Evolutionary conservation across 768 basidiomycete species (phyloP).

Genomic region (Kwoniella botswanensis): DNA sequence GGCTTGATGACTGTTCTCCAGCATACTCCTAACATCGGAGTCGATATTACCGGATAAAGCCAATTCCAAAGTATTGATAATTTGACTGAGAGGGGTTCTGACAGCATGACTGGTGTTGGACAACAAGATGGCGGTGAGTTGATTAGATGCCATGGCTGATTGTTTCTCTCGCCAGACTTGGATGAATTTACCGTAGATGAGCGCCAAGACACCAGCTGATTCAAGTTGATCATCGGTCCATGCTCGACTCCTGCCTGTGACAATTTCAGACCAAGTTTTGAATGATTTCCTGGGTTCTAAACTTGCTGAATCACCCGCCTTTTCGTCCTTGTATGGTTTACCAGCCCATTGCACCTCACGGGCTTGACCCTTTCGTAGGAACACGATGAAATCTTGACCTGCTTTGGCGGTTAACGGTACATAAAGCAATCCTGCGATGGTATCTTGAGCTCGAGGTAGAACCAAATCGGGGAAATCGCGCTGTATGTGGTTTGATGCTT

Average conservation of each 20-base stretch:
- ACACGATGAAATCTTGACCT: conserved; percentile 80
- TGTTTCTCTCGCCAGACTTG: conserved; percentile 86
- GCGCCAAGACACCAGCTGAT: conserved; percentile 75
- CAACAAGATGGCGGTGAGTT: conserved; percentile 73
- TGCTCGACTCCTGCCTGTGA: conserved; percentile 69
- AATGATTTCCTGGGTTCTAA: conserved; percentile 81
- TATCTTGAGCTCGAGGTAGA: conserved; percentile 64
- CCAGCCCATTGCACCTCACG: conserved; percentile 80
- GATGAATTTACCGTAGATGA: conserved; percentile 80
- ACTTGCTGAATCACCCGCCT: conserved; percentile 58
- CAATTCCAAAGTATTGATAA: conserved; percentile 83
- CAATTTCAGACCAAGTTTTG: conserved; percentile 76
- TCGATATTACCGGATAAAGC: conserved; percentile 78
- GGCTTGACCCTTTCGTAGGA: conserved; percentile 74
- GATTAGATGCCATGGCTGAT: conserved; percentile 71
- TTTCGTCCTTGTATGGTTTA: conserved; percentile 65
- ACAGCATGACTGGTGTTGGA: conserved; percentile 86
- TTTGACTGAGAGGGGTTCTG: conserved; percentile 64
- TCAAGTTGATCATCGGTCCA: conserved; percentile 86
- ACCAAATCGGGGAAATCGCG: conserved; percentile 75
- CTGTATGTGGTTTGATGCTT: conserved; percentile 71
- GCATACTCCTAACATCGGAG: conserved; percentile 73
- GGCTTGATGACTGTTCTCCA: conserved; percentile 73
- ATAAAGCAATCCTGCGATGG: conserved; percentile 74
- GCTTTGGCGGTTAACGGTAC: conserved; percentile 71